Evolutionary conservation across 257 asterid genomes (phyloP).

Genomic region (Nyctanthes arbortristis): DNA sequence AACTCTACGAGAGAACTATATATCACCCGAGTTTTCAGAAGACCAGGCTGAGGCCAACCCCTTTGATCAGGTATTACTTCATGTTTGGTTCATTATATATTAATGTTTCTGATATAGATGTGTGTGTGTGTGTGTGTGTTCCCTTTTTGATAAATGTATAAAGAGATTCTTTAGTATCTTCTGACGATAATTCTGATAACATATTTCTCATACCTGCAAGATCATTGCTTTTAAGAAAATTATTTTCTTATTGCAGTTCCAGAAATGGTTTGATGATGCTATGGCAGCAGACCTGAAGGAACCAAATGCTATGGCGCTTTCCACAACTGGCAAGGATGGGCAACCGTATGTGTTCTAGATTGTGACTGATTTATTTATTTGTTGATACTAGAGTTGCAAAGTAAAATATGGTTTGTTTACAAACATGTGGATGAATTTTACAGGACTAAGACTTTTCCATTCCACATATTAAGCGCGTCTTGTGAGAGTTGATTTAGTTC

Average conservation of each 20-base stretch:
- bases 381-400: not conserved
- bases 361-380: conserved; percentile 17
- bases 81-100: conserved; percentile 15
- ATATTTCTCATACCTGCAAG: conserved; percentile 9
- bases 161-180: not conserved
- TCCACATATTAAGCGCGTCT: not conserved
- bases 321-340: conserved; percentile 81
- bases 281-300: conserved; percentile 78
- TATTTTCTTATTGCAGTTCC: conserved; percentile 59
- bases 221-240: conserved; percentile 18
- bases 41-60: conserved; percentile 80
- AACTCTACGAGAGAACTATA: conserved; percentile 82
- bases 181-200: not conserved
- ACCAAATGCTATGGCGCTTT: conserved; percentile 95
- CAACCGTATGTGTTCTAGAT: conserved; percentile 57
- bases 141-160: not conserved
- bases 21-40: conserved; percentile 89
- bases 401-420: conserved; percentile 5
- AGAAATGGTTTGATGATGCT: conserved; percentile 96
- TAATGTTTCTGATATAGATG: conserved; percentile 11
- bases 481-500: not conserved
- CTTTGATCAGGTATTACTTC: conserved; percentile 70
- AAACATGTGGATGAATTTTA: not conserved
- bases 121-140: not conserved
- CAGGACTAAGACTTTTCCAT: not conserved